A percentile compares a stretch with the other conserved stretches of the same genome.
Evolutionary conservation across 352 stramenopile genomes (phyloP).

Genomic region (Saprolegnia parasitica): DNA sequence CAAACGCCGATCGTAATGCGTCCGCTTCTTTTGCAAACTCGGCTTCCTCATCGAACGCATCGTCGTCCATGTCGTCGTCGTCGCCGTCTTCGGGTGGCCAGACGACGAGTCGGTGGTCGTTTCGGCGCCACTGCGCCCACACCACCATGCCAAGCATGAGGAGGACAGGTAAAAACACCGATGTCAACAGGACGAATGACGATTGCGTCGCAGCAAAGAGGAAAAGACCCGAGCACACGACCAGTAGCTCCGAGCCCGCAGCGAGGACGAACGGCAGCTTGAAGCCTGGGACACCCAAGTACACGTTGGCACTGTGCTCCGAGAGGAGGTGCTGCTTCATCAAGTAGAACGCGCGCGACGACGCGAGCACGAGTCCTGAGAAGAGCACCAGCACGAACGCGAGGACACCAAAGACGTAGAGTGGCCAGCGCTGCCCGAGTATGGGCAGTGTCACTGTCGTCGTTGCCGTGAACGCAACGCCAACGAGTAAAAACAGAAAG

Average conservation of each 20-base stretch:
- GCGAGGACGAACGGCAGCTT: slow-evolving; percentile 76
- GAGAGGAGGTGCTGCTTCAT: slow-evolving; percentile 71
- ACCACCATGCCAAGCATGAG: slow-evolving; percentile 72
- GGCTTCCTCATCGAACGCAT: slow-evolving; percentile 66
- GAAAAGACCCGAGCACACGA: slow-evolving; percentile 78
- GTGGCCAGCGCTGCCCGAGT: slow-evolving; percentile 58
- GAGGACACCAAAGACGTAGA: slow-evolving; percentile 84
- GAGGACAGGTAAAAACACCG: slow-evolving; percentile 67
- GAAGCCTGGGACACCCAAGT: slow-evolving; percentile 56
- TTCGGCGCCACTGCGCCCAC: slow-evolving; percentile 70
- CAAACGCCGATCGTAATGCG: slow-evolving; percentile 70
- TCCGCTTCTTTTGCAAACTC: slow-evolving; percentile 70
- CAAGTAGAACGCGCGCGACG: slow-evolving; percentile 74
- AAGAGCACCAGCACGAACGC: slow-evolving; percentile 81
- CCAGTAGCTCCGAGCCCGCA: slow-evolving; percentile 65
- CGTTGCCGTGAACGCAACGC: slow-evolving; percentile 59
- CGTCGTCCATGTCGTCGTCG: slow-evolving; percentile 71
- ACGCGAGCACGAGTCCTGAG: slow-evolving; percentile 61
- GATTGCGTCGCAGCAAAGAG: slow-evolving; percentile 72
- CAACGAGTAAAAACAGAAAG: slow-evolving; percentile 78
- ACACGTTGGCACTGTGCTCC: slow-evolving; percentile 70
- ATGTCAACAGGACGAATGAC: slow-evolving; percentile 73
- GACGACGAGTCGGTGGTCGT: slow-evolving; percentile 78
- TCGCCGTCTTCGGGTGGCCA: slow-evolving; percentile 78
- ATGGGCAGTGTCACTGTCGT: slow-evolving; percentile 48